These are phyloP conservation scores for Fraxinus americana DNA, from an alignment of 257 asterid species.

Conservation along the genomic window DNA sequence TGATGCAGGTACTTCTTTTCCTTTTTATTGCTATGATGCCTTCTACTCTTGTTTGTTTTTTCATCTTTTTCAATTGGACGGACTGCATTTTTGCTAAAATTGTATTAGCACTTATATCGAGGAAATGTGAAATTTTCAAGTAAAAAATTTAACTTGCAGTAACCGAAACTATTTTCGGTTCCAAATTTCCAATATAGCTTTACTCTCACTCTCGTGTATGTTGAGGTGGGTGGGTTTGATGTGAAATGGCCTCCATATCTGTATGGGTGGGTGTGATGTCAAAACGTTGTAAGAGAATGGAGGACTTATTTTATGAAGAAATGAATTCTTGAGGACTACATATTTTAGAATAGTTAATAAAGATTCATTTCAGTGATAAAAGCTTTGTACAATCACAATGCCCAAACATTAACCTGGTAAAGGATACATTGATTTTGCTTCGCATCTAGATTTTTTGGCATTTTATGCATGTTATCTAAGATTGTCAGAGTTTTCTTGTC, in stretches of 20 bases:
- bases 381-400: conserved; percentile 4
- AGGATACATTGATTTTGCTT: conserved; percentile 8
- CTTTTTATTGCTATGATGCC: not conserved
- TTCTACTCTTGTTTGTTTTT: not conserved
- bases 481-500: not conserved
- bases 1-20: conserved; percentile 66
- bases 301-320: conserved; percentile 10
- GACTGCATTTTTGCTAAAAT: not conserved
- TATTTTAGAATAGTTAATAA: not conserved
- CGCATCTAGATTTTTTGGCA: not conserved
- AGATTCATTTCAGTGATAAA: not conserved
- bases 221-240: not conserved
- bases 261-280: not conserved
- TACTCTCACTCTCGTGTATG: not conserved
- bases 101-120: not conserved
- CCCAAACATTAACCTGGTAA: conserved; percentile 3
- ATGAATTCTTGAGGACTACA: not conserved
- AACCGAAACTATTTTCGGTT: not conserved
- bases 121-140: conserved; percentile 1
- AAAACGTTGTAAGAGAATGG: conserved; percentile 14
- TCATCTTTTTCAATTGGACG: not conserved
- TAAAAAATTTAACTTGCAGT: not conserved
- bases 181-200: not conserved
- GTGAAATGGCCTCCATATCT: not conserved
- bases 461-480: not conserved